Evolutionary conservation across 2,329 filamentous ascomycete species (phyloP).

Genomic region (Myriosclerotinia curreyana): DNA sequence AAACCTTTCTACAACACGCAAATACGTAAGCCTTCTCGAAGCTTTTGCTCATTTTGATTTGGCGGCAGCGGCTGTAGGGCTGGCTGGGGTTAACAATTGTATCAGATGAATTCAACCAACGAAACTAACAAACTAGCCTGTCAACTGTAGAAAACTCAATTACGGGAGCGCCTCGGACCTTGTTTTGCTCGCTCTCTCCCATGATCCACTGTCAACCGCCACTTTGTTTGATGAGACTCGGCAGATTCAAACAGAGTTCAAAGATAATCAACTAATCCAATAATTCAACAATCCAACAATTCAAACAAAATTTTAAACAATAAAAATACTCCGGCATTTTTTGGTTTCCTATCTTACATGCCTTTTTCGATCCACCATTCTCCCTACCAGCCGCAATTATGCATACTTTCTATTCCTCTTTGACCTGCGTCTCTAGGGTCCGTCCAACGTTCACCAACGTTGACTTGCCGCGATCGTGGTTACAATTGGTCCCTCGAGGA

Average conservation of each 20-base stretch:
- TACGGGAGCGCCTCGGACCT: conserved; percentile 7
- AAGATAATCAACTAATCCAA: neutral
- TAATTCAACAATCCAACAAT: no score
- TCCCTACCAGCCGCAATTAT: conserved; percentile 16
- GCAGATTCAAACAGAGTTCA: neutral
- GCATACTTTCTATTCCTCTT: conserved; percentile 13
- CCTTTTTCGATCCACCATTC: neutral
- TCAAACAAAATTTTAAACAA: neutral
- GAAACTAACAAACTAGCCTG: neutral
- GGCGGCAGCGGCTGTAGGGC: conserved; percentile 13
- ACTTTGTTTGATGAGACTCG: conserved; percentile 2
- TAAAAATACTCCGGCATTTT: neutral
- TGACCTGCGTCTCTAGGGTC: conserved; percentile 14
- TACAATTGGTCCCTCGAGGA: conserved; percentile 24
- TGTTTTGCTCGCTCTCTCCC: neutral
- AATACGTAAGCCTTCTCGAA: conserved; percentile 22
- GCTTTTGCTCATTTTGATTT: conserved; percentile 5
- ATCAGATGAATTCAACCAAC: conserved; percentile 5
- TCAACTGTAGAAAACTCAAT: neutral
- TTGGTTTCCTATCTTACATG: neutral
- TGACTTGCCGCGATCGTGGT: conserved; percentile 27
- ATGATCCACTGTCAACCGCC: neutral
- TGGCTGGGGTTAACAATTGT: neutral
- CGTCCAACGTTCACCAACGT: conserved; percentile 25
- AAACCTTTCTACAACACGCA: neutral